phyloP scores from a whole-genome alignment of 169 alveolate genomes.

The Plasmodium vivax region DNA sequence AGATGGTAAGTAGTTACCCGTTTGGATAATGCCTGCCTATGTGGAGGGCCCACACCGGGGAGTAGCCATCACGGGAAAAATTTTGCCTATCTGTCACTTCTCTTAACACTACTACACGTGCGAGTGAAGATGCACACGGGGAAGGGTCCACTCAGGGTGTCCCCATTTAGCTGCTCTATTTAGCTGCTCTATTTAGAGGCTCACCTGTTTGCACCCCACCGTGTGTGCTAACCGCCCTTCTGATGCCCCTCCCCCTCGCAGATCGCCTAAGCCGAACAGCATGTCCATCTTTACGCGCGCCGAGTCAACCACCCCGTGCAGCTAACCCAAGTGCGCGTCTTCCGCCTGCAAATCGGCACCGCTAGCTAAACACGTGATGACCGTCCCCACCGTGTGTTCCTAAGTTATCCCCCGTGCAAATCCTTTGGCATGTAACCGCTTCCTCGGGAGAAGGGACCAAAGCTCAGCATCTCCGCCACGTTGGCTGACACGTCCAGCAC shows the following conservation, averaged over 20 bases:
- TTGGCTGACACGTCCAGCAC: not conserved
- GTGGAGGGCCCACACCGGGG: not conserved
- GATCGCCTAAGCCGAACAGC: not conserved
- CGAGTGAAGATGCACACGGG: not conserved
- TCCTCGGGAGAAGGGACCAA: not conserved
- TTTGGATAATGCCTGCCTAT: not conserved
- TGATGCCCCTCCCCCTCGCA: not conserved
- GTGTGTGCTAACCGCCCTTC: not conserved
- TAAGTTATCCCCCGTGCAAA: not conserved
- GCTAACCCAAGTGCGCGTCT: not conserved
- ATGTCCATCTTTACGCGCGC: not conserved
- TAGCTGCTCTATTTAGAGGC: not conserved
- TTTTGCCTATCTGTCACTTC: not conserved
- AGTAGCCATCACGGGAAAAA: not conserved
- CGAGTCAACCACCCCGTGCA: not conserved
- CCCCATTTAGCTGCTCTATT: not conserved
- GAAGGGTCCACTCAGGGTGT: not conserved
- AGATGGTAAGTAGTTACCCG: slow-evolving; percentile 1
- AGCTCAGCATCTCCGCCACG: not conserved
- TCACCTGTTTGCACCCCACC: not conserved
- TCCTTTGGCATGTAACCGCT: not conserved
- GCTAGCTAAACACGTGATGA: not conserved
- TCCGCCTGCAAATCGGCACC: not conserved
- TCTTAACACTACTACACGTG: not conserved
- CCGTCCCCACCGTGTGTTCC: not conserved